Evolutionary conservation across 2,329 filamentous ascomycete genomes (phyloP).

Genomic region (Colletotrichum paranaense): DNA sequence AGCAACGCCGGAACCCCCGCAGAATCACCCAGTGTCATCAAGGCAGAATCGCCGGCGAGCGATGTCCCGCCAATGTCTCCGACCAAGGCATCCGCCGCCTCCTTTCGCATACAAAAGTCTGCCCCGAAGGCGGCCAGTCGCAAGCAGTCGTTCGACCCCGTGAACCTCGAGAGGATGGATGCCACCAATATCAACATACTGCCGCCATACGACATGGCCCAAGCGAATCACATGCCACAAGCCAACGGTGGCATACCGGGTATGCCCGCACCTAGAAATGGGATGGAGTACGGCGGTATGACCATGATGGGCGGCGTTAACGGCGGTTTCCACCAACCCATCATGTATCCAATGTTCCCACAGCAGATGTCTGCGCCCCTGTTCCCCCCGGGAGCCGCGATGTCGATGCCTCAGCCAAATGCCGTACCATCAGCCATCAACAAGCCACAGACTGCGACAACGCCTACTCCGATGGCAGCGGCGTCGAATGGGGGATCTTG

Average conservation of each 20-base stretch:
- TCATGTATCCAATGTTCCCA: conserved; percentile 32
- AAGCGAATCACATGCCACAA: conserved; percentile 13
- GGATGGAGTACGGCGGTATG: conserved; percentile 33
- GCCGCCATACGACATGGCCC: conserved; percentile 43
- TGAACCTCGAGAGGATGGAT: conserved; percentile 64
- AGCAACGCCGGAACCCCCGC: conserved; percentile 38
- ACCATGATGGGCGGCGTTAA: conserved; percentile 33
- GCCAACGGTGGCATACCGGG: conserved; percentile 39
- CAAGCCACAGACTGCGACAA: conserved; percentile 2
- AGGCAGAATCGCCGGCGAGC: conserved; percentile 41
- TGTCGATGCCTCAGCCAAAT: conserved; percentile 16
- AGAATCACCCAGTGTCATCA: conserved; percentile 34
- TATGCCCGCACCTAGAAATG: conserved; percentile 30
- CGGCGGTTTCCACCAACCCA: conserved; percentile 31
- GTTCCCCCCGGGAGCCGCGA: conserved; percentile 8
- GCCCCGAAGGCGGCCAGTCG: conserved; percentile 49
- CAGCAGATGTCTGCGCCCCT: conserved; percentile 25
- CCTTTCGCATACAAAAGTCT: conserved; percentile 60
- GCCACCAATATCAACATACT: conserved; percentile 63
- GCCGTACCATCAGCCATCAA: neutral
- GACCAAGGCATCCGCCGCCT: conserved; percentile 45
- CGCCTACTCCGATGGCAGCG: neutral
- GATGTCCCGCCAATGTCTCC: conserved; percentile 48
- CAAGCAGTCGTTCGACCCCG: conserved; percentile 63
- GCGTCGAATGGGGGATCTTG: conserved; percentile 22